These are phyloP conservation scores for Phytophthora aleatoria DNA, from an alignment of 352 stramenopile genomes.

Conservation along the genomic window DNA sequence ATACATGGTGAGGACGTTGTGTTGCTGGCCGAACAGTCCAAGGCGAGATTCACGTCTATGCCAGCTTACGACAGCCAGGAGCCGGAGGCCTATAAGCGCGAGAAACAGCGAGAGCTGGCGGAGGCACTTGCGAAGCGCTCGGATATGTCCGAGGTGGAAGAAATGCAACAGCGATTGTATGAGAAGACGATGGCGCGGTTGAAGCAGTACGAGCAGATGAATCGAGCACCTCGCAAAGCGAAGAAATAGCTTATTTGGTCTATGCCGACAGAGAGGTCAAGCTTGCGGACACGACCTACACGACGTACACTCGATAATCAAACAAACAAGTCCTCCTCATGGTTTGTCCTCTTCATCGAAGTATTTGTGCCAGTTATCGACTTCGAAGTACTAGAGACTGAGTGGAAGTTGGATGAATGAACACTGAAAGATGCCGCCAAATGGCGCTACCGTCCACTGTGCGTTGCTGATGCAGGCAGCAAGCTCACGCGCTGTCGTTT, in stretches of 20 bases:
- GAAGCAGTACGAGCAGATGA: conserved; percentile 37
- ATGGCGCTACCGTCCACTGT: too few species aligned
- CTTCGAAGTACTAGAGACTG: too few species aligned
- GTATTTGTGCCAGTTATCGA: neutral
- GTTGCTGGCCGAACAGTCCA: conserved; percentile 27
- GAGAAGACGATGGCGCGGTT: conserved; percentile 64
- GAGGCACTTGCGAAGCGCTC: conserved; percentile 42
- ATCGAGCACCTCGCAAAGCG: conserved; percentile 18
- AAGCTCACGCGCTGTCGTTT: too few species aligned
- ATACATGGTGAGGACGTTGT: conserved; percentile 55
- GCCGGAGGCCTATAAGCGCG: conserved; percentile 40
- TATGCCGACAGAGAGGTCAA: neutral
- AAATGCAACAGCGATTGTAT: conserved; percentile 57
- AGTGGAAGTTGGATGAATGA: too few species aligned
- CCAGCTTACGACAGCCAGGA: conserved; percentile 28
- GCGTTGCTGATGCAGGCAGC: too few species aligned
- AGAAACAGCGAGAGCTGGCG: conserved; percentile 53
- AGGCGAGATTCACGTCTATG: conserved; percentile 15
- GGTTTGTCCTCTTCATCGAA: too few species aligned
- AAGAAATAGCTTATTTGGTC: conserved; percentile 15
- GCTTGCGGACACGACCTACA: neutral
- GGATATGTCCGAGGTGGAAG: conserved; percentile 44
- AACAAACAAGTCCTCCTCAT: too few species aligned
- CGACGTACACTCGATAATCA: too few species aligned
- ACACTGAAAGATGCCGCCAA: too few species aligned